A percentile compares a stretch with the other conserved stretches of the same genome.
Evolutionary conservation across 2,329 filamentous ascomycete genomes (phyloP).

Genomic region (Colletotrichum somersetense): DNA sequence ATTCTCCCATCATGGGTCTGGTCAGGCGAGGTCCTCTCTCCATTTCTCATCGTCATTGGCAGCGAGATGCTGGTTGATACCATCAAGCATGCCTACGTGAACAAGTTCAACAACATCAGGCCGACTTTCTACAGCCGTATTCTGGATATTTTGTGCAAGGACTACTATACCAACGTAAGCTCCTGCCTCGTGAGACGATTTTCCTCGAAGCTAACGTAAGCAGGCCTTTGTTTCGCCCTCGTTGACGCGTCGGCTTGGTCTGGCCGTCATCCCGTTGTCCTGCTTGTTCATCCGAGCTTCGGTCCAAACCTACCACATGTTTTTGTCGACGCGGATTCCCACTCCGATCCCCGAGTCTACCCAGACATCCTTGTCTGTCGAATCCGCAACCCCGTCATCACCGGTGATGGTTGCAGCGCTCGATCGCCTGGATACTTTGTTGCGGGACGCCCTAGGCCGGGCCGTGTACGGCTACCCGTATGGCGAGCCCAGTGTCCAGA

Average conservation of each 20-base stretch:
- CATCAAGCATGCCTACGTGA: slow-evolving; percentile 97
- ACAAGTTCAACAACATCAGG: slow-evolving; percentile 98
- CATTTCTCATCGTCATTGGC: slow-evolving; percentile 92
- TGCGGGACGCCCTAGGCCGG: slow-evolving; percentile 81
- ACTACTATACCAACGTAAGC: slow-evolving; percentile 93
- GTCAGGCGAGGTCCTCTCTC: slow-evolving; percentile 89
- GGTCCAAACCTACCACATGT: slow-evolving; percentile 98
- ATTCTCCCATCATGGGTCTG: slow-evolving; percentile 83
- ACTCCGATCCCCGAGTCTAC: slow-evolving; percentile 76
- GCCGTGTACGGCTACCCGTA: slow-evolving; percentile 74
- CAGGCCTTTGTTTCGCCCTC: slow-evolving; percentile 92
- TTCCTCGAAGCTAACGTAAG: neutral
- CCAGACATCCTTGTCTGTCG: slow-evolving; percentile 74
- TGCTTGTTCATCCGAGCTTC: slow-evolving; percentile 96
- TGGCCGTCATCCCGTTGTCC: slow-evolving; percentile 91
- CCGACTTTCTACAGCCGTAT: slow-evolving; percentile 90
- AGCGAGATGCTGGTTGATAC: slow-evolving; percentile 98
- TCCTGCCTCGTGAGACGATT: slow-evolving; percentile 2
- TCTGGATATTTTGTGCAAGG: slow-evolving; percentile 93
- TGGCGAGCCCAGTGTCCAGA: slow-evolving; percentile 51
- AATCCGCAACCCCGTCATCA: slow-evolving; percentile 73
- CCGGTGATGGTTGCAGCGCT: slow-evolving; percentile 82
- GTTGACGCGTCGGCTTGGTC: slow-evolving; percentile 86
- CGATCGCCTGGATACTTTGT: slow-evolving; percentile 81
- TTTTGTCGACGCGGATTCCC: slow-evolving; percentile 87